These are phyloP conservation scores for Diaporthe eres DNA, from an alignment of 2,329 filamentous ascomycete genomes.

Conservation along the genomic window DNA sequence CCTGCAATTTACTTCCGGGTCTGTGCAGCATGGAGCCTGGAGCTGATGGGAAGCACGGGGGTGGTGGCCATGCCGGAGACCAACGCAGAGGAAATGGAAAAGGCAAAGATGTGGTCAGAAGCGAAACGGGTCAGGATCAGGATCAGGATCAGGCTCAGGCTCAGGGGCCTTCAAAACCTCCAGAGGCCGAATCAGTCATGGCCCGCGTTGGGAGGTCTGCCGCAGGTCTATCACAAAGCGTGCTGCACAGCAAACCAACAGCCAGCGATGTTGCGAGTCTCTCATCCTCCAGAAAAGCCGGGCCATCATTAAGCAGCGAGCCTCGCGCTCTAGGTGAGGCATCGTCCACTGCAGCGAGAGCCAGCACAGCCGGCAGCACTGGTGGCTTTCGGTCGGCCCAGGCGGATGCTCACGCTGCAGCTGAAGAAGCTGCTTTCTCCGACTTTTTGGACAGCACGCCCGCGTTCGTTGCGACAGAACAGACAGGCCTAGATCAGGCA, in stretches of 20 bases:
- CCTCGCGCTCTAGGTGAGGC: constrained; percentile 42
- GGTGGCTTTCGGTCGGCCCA: constrained; percentile 49
- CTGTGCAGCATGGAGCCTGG: constrained; percentile 30
- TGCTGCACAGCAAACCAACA: constrained; percentile 43
- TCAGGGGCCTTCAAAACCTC: not conserved
- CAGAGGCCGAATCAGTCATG: constrained; percentile 39
- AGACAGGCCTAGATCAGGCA: constrained; percentile 41
- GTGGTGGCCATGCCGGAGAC: not conserved
- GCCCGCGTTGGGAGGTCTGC: constrained; percentile 46
- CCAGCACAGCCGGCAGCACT: constrained; percentile 36
- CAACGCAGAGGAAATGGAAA: constrained; percentile 34
- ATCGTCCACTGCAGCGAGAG: constrained; percentile 42
- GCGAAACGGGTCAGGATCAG: constrained; percentile 19
- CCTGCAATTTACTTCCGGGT: not conserved
- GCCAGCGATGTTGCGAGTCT: constrained; percentile 29
- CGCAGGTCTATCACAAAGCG: constrained; percentile 44
- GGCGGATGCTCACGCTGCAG: constrained; percentile 47
- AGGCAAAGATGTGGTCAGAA: constrained; percentile 35
- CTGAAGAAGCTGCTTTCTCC: constrained; percentile 54
- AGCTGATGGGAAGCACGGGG: not conserved
- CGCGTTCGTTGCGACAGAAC: constrained; percentile 43
- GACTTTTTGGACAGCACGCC: constrained; percentile 52
- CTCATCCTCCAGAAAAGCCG: constrained; percentile 36
- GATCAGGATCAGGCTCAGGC: constrained; percentile 14
- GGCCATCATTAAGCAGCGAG: constrained; percentile 22